Evolutionary conservation across 495 filamentous ascomycete species (phyloP).

Genomic region (Cercophora sp.): DNA sequence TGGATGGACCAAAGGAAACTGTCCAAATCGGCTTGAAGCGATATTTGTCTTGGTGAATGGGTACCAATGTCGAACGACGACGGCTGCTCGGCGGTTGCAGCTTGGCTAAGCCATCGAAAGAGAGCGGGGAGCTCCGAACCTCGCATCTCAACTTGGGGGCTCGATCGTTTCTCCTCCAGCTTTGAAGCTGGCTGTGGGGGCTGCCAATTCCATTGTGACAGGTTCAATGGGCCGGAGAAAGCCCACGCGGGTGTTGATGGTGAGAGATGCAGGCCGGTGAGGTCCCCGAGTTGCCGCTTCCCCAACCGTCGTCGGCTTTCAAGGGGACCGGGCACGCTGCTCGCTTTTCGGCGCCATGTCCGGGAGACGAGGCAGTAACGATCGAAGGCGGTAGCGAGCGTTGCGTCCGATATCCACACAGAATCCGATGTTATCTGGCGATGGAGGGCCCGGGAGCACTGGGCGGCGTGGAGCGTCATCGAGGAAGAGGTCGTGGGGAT

Average conservation of each 20-base stretch:
- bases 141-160: too few relatives aligned
- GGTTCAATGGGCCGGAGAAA: slow-evolving; percentile 33
- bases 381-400: slow-evolving; percentile 36
- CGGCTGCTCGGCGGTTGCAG: too few relatives aligned
- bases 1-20: slow-evolving; percentile 3
- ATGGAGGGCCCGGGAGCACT: slow-evolving; percentile 40
- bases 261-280: slow-evolving; percentile 33
- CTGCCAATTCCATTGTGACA: slow-evolving; percentile 48
- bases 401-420: slow-evolving; percentile 44
- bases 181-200: slow-evolving; percentile 31
- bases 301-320: slow-evolving; percentile 50
- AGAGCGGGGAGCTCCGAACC: too few relatives aligned
- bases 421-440: slow-evolving; percentile 32
- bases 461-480: slow-evolving; percentile 37
- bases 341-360: slow-evolving; percentile 22
- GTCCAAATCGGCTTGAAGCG: slow-evolving; percentile 3
- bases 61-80: too few relatives aligned
- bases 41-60: too few relatives aligned
- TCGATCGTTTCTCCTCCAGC: background rate
- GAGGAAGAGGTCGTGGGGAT: slow-evolving; percentile 6
- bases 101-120: background rate
- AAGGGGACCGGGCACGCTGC: slow-evolving; percentile 44
- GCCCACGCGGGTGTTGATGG: slow-evolving; percentile 37
- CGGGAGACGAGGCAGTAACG: slow-evolving; percentile 33
- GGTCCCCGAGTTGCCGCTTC: slow-evolving; percentile 46